A percentile compares a stretch with the other conserved stretches of the same genome.
phyloP scores from a whole-genome alignment of 2,329 filamentous ascomycete genomes.

The Trichoderma aggressivum region DNA sequence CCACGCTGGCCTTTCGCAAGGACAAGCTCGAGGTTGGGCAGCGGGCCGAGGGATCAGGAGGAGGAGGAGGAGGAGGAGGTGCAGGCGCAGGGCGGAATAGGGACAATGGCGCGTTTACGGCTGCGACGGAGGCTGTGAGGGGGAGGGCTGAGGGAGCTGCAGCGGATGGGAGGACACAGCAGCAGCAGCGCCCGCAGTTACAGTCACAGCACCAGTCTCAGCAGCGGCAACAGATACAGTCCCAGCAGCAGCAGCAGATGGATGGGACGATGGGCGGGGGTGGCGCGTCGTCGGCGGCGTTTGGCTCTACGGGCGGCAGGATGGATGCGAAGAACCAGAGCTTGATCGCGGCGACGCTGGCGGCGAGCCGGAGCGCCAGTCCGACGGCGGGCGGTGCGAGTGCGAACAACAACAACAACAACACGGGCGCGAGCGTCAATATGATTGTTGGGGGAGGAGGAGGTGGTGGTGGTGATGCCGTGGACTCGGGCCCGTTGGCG shows the following conservation, averaged over 20 bases:
- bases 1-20: slow-evolving; percentile 52
- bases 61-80: not conserved
- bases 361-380: slow-evolving; percentile 50
- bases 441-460: not conserved
- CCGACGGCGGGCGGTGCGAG: slow-evolving; percentile 26
- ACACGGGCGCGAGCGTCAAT: slow-evolving; percentile 3
- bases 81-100: not conserved
- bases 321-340: slow-evolving; percentile 51
- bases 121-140: slow-evolving; percentile 40
- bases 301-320: slow-evolving; percentile 18
- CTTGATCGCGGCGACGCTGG: slow-evolving; percentile 56
- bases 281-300: slow-evolving; percentile 23
- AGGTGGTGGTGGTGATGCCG: slow-evolving; percentile 25
- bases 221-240: slow-evolving; percentile 26
- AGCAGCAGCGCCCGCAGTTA: slow-evolving; percentile 29
- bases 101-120: slow-evolving; percentile 42
- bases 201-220: no score
- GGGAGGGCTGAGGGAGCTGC: not conserved
- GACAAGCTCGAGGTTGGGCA: slow-evolving; percentile 20
- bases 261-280: slow-evolving; percentile 21
- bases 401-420: no score
- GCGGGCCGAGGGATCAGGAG: slow-evolving; percentile 17
- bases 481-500: slow-evolving; percentile 55
- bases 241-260: slow-evolving; percentile 25
- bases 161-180: slow-evolving; percentile 20